Base-by-base conservation (phyloP, 192 early-diverging fungal genomes). In the Linnemannia exigua region DNA sequence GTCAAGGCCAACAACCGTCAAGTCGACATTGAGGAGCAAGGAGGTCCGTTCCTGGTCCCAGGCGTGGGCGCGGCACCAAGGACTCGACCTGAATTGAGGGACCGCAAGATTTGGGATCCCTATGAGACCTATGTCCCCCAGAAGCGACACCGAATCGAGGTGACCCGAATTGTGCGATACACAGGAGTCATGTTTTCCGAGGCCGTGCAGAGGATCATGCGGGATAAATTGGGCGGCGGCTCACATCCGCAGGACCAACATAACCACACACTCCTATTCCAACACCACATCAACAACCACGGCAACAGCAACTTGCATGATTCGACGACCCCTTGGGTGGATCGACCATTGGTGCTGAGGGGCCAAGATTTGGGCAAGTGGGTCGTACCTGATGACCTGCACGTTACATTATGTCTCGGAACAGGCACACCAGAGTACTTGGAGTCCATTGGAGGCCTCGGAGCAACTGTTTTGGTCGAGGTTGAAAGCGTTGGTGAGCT, bases 161-260 rank as follows among this genome's bases (percentile, higher is more conserved):
- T 86, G 14, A 51, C 51, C 52, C 76, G 70, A 25, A 31, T 80
- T 31, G 77, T 72, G 8, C 77, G 77, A 25, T 86, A 86, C 70
- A 86, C 83, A 8, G 83, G 83, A 25, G 70, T 86, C 48, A 72
- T 79, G 70, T 86, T 86, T 50, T 86, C 83, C 12, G 77, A 75
- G 31, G 3, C 44, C 15, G 70, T 76, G 2, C 78, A 86, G 31
- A 63, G 36, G 16, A 47, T 86, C 38, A 33, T 86, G 44, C 54
- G 51, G 58, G 67, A 76, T 17, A 70, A 66, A n/a, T 46, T 76
- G 5, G n/a, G n/a, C n/a, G 46, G 72, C 25, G 46, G 28, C 25
- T 54, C 44, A 71, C 12, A 33, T 66, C 14, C 28, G 22, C 58
- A 66, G 44, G 25, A 54, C 17, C 58, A n/a, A 28, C 33, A 35